phyloP scores from a whole-genome alignment of 2,329 filamentous ascomycete genomes.

The Truncatella angustata region DNA sequence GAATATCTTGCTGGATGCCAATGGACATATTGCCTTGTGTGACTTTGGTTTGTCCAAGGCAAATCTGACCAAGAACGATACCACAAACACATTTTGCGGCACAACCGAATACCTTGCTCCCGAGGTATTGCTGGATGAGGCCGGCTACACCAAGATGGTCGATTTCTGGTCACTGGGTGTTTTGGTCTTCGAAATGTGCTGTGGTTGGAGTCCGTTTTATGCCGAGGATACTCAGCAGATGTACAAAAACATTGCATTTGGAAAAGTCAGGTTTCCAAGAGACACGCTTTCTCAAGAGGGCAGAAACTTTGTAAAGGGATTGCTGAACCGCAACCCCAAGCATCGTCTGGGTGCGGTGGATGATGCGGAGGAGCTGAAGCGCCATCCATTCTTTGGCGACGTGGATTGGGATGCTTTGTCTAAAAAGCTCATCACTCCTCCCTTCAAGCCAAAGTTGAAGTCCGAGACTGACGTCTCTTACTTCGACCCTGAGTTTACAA shows the following conservation, averaged over 20 bases:
- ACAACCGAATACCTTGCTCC: conserved; percentile 97
- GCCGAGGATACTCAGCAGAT: conserved; percentile 99
- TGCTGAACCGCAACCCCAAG: conserved; percentile 95
- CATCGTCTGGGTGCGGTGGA: conserved; percentile 87
- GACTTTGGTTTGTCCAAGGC: conserved; percentile 98
- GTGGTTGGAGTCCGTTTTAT: conserved; percentile 98
- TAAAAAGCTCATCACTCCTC: conserved; percentile 90
- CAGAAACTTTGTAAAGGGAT: conserved; percentile 94
- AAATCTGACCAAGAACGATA: conserved; percentile 94
- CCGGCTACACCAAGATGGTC: conserved; percentile 99
- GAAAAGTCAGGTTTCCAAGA: conserved; percentile 93
- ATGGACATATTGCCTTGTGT: conserved; percentile 95
- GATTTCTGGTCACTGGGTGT: conserved; percentile 99
- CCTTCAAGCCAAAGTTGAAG: conserved; percentile 97
- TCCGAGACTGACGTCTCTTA: conserved; percentile 96
- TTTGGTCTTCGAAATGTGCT: conserved; percentile 99
- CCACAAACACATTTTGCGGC: conserved; percentile 97
- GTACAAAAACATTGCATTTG: conserved; percentile 99
- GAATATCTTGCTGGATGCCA: conserved; percentile 94
- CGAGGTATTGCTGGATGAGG: conserved; percentile 91
- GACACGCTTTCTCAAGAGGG: conserved; percentile 94
- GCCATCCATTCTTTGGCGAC: conserved; percentile 90
- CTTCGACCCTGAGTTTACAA: conserved; percentile 98
- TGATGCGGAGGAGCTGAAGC: conserved; percentile 92
- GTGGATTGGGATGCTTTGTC: conserved; percentile 87